Conservation (phyloP, 2,329 filamentous ascomycete species). For the Phaeosphaeriaceae sp. region DNA sequence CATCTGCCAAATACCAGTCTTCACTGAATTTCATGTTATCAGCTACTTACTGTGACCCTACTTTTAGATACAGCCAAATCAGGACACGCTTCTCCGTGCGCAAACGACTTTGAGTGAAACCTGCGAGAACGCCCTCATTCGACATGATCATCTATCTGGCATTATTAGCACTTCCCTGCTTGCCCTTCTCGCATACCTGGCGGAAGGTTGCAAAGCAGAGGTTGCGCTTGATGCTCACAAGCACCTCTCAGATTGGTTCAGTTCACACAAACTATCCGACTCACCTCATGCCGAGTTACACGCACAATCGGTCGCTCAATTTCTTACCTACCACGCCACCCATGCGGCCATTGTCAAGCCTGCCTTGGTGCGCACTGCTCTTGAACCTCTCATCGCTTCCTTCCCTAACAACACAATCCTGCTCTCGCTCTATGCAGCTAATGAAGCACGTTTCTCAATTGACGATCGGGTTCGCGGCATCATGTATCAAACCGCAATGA, state of each 20-base stretch:
- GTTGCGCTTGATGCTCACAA: slow-evolving; percentile 49
- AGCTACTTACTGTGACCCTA: too few relatives aligned
- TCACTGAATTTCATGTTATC: too few relatives aligned
- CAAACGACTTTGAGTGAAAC: slow-evolving; percentile 15
- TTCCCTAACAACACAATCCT: slow-evolving; percentile 83
- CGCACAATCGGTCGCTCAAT: slow-evolving; percentile 69
- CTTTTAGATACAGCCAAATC: background rate
- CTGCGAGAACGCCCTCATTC: slow-evolving; percentile 63
- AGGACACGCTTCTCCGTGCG: slow-evolving; percentile 18
- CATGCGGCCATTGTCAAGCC: slow-evolving; percentile 71
- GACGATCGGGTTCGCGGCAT: slow-evolving; percentile 77
- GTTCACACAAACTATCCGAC: slow-evolving; percentile 21
- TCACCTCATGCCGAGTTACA: slow-evolving; percentile 64
- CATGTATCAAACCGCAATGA: slow-evolving; percentile 54
- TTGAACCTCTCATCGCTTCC: slow-evolving; percentile 64
- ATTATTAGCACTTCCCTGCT: slow-evolving; percentile 66
- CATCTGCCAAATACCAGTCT: too few relatives aligned
- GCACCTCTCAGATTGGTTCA: slow-evolving; percentile 29
- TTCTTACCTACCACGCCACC: slow-evolving; percentile 71
- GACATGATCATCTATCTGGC: slow-evolving; percentile 51
- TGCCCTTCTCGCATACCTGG: slow-evolving; percentile 72
- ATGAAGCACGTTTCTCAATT: slow-evolving; percentile 73
- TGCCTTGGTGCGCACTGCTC: slow-evolving; percentile 65
- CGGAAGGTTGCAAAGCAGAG: slow-evolving; percentile 44
- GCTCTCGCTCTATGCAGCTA: slow-evolving; percentile 73